Percentiles rank a stretch among this genome's conserved stretches.
Evolutionary conservation across 2,329 filamentous ascomycete species (phyloP).

Genomic region (Aspergillus oerlinghausenensis): DNA sequence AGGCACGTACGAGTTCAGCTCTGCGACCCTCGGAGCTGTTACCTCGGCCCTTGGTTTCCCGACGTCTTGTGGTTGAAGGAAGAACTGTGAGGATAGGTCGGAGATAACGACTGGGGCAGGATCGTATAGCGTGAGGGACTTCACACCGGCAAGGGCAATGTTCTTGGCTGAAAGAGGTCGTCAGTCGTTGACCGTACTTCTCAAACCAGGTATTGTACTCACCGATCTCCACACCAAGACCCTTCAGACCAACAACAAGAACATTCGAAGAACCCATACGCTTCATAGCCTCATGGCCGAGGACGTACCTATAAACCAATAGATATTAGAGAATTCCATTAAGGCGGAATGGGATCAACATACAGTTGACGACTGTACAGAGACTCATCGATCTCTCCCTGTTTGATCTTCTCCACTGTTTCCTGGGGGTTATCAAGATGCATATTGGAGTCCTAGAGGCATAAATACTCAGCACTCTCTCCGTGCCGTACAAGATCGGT

Average conservation of each 20-base stretch:
- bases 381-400: constrained; percentile 64
- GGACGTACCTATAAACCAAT: constrained; percentile 50
- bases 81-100: constrained; percentile 96
- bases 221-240: constrained; percentile 88
- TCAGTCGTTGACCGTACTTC: constrained; percentile 3
- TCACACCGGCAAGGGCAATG: constrained; percentile 94
- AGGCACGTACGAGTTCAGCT: constrained; percentile 94
- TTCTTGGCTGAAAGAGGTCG: constrained; percentile 71
- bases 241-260: constrained; percentile 85
- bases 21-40: constrained; percentile 82
- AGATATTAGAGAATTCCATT: constrained; percentile 1
- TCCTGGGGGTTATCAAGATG: constrained; percentile 57
- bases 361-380: constrained; percentile 62
- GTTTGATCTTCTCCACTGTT: constrained; percentile 57
- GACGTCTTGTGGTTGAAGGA: constrained; percentile 80
- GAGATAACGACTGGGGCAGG: constrained; percentile 76
- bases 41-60: constrained; percentile 86
- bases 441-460: constrained; percentile 52
- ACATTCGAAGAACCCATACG: constrained; percentile 96
- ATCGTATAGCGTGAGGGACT: constrained; percentile 91
- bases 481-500: neutral
- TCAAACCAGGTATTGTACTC: constrained; percentile 16
- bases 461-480: constrained; percentile 3
- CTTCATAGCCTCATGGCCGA: constrained; percentile 87
- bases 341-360: constrained; percentile 5